Evolutionary conservation across 345 rosid species (phyloP).

Genomic region (Lepidium aucheri): DNA sequence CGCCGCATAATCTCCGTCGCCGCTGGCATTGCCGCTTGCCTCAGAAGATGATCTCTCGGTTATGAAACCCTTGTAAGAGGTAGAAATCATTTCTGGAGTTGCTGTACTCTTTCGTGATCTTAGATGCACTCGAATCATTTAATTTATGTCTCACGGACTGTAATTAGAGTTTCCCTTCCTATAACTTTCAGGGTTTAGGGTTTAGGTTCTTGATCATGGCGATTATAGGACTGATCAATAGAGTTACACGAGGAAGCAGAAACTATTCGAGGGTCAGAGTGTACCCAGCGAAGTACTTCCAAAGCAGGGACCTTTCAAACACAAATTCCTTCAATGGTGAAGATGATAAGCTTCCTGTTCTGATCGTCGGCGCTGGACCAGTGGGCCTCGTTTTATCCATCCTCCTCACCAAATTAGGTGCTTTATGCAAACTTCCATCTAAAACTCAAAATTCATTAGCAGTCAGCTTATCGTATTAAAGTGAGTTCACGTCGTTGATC

Average conservation of each 20-base stretch:
- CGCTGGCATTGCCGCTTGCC: neutral
- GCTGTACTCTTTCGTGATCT: neutral
- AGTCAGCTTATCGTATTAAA: neutral
- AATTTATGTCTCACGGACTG: too few relatives aligned
- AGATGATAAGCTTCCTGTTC: slow-evolving; percentile 57
- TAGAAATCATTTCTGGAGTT: neutral
- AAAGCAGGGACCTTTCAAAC: slow-evolving; percentile 31
- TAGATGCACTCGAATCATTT: too few relatives aligned
- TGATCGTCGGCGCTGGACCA: slow-evolving; percentile 94
- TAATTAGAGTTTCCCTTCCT: neutral
- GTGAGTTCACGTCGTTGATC: neutral
- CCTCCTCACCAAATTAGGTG: slow-evolving; percentile 77
- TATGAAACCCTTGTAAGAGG: neutral
- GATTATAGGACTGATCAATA: slow-evolving; percentile 36
- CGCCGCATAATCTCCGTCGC: neutral
- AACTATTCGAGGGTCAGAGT: slow-evolving; percentile 26
- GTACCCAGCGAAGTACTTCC: slow-evolving; percentile 24
- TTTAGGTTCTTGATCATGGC: slow-evolving; percentile 31
- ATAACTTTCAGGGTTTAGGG: neutral
- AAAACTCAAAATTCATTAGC: neutral
- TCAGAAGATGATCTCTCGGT: neutral
- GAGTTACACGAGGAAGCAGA: slow-evolving; percentile 27
- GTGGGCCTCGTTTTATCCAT: slow-evolving; percentile 87
- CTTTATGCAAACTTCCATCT: neutral
- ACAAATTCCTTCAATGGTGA: slow-evolving; percentile 14